phyloP scores from a whole-genome alignment of 2,329 filamentous ascomycete genomes.

The Metarhizium sp. region DNA sequence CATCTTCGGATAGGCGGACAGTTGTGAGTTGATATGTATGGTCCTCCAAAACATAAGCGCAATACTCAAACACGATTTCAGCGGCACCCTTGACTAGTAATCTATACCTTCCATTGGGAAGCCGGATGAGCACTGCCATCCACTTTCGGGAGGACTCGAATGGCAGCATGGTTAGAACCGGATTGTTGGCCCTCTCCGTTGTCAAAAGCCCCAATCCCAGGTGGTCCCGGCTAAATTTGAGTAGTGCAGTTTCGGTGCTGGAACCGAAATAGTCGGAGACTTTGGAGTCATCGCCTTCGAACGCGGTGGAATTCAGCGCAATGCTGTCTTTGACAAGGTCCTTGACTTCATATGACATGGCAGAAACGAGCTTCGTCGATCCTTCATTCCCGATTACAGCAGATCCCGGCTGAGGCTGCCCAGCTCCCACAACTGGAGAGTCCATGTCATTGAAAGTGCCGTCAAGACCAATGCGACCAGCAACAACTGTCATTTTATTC shows the following conservation, averaged over 20 bases:
- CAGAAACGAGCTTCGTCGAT: constrained; percentile 19
- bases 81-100: constrained; percentile 49
- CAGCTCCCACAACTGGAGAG: constrained; percentile 9
- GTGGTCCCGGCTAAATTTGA: constrained; percentile 40
- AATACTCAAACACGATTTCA: constrained; percentile 42
- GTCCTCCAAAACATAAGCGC: constrained; percentile 33
- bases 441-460: constrained; percentile 27
- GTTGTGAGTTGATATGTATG: constrained; percentile 25
- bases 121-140: constrained; percentile 45
- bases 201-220: constrained; percentile 35
- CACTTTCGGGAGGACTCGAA: constrained; percentile 47
- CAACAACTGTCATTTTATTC: constrained; percentile 53
- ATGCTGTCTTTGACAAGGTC: constrained; percentile 29
- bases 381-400: constrained; percentile 16
- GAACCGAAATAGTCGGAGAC: constrained; percentile 38
- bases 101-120: constrained; percentile 35
- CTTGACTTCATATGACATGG: constrained; percentile 24
- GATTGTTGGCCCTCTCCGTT: constrained; percentile 35
- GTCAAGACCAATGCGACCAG: constrained; percentile 40
- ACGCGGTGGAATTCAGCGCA: constrained; percentile 42
- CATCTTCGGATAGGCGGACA: constrained; percentile 19
- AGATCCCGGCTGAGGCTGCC: constrained; percentile 12
- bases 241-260: constrained; percentile 44
- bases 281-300: constrained; percentile 33
- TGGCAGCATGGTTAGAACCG: constrained; percentile 38